Base-by-base conservation (phyloP, 176 grass and related monocot species). In the Rhipidocladum racemiflorum region DNA sequence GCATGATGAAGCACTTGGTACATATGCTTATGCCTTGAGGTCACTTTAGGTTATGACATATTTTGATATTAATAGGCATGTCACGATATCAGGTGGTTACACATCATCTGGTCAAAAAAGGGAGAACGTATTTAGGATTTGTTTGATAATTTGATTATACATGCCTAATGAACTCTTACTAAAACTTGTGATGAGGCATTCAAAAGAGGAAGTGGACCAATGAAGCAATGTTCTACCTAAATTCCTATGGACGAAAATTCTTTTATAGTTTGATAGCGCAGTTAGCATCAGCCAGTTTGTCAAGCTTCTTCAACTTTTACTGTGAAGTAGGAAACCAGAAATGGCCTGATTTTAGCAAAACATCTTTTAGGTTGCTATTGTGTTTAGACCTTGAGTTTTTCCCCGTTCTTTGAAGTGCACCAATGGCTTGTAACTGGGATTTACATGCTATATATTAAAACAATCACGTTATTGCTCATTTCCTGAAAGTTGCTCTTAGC, bases 391-490 rank as follows among this genome's bases (percentile, higher is more conserved):
- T 70, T 57, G 10, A 78, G 23, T 59, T 40, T 50, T 50, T 13
- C 17, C 46, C 39, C 64, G 7, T 9, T 53, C 57, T 17, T 55
- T 72, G 8, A 40, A 76, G 14, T 68, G 14, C 51, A 55, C 13
- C 14, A 49, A 14, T 44, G 15, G 1, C 0, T 48, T 49, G 24
- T 40, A 77, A 77, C 23, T 73, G 50, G 21, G 24, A 75, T 14
- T 79, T 84, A 38, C 43, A 76, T 77, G 53, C 6, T 39, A 67
- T 53, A 30, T 83, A 74, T 23, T 45, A 25, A 5, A 87, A 40
- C 73, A 34, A 40, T 43, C 6, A 6, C 73, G 4, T 9, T 78
- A 54, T 30, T 70, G 29, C 77, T 77, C 39, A 28, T 81, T 64
- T 61, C 18, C 25, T 81, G 29, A 65, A 55, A 75, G 23, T 83